These are phyloP conservation scores for Stachybotrys echinatus DNA, from an alignment of 2,329 filamentous ascomycete species.

Conservation along the genomic window DNA sequence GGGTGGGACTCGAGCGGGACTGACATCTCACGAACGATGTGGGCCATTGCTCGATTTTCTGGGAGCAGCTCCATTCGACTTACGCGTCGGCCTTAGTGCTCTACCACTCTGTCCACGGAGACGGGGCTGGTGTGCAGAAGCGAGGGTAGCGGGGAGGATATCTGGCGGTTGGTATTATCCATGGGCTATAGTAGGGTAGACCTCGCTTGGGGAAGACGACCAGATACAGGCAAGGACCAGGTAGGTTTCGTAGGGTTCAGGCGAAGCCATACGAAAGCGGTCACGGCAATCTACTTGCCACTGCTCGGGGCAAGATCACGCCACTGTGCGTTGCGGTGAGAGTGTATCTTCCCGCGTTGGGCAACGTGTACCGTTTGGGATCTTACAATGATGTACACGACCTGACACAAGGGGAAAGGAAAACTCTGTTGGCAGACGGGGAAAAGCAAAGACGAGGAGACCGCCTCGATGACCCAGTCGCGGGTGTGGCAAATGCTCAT, in stretches of 20 bases:
- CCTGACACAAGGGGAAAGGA: too few relatives aligned
- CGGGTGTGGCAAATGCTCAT: neutral
- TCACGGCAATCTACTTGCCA: neutral
- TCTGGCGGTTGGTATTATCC: neutral
- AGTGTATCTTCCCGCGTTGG: neutral
- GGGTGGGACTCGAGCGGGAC: neutral
- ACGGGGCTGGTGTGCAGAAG: neutral
- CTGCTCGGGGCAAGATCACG: neutral
- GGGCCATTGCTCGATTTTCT: neutral
- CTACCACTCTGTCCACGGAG: neutral
- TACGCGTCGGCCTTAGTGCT: neutral
- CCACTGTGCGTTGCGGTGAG: neutral
- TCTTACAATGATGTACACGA: too few relatives aligned
- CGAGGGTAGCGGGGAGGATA: too few relatives aligned
- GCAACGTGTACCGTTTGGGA: neutral
- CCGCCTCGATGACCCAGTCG: neutral
- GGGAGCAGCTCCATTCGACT: neutral
- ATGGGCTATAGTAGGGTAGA: neutral
- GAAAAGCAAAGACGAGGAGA: neutral
- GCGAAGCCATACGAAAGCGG: neutral
- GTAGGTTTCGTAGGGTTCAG: neutral
- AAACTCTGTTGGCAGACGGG: neutral
- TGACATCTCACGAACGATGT: neutral
- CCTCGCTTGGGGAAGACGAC: neutral
- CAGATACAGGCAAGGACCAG: neutral